phyloP scores from a whole-genome alignment of 164 flowering plant species.

The Magnolia officinalis region DNA sequence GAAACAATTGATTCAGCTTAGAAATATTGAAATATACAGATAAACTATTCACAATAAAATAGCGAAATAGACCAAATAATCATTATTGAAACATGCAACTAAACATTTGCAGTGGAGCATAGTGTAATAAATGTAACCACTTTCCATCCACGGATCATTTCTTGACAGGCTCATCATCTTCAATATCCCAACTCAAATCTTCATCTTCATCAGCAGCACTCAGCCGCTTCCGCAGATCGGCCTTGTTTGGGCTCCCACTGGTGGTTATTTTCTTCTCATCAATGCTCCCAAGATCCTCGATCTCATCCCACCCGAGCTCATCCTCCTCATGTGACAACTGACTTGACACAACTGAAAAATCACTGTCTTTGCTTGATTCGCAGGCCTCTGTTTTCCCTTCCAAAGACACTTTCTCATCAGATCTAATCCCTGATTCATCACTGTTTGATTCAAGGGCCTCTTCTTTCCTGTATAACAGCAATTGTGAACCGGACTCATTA shows the following conservation, averaged over 20 bases:
- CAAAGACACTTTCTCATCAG: conserved; percentile 20
- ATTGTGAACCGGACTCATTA: not conserved
- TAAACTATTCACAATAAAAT: conserved; percentile 15
- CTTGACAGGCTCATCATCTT: conserved; percentile 68
- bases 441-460: not conserved
- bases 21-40: conserved; percentile 5
- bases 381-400: conserved; percentile 39
- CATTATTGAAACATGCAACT: conserved; percentile 9
- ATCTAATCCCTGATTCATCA: conserved; percentile 18
- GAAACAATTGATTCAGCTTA: conserved; percentile 5
- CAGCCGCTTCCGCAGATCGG: conserved; percentile 57
- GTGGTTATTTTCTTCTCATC: conserved; percentile 44
- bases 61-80: conserved; percentile 6
- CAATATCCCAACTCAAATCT: conserved; percentile 87
- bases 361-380: conserved; percentile 51
- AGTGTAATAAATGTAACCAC: not conserved
- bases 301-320: conserved; percentile 91
- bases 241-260: conserved; percentile 30
- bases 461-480: not conserved
- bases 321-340: conserved; percentile 60
- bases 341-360: conserved; percentile 58
- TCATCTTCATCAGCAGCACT: conserved; percentile 73
- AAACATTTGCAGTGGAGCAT: conserved; percentile 8
- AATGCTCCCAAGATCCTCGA: conserved; percentile 67
- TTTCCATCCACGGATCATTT: conserved; percentile 23